Evolutionary conservation across 2,329 filamentous ascomycete species (phyloP), one percentile per base, ranked within the genome.

Genomic region (Setomelanomma holmii): DNA sequence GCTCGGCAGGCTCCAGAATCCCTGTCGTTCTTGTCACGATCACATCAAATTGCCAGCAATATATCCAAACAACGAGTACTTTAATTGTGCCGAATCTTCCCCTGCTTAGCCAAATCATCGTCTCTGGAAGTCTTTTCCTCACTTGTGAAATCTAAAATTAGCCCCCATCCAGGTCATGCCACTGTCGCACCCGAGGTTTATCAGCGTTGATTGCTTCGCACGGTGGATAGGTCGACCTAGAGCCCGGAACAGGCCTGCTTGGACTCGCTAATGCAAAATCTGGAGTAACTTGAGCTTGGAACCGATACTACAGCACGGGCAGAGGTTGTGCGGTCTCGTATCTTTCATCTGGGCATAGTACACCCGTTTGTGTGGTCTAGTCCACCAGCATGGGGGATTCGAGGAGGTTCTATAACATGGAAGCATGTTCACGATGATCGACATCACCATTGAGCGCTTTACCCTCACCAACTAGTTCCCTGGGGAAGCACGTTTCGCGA

Each of bases 261-360:
- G 38, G 54, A 56, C 53, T 60, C 51, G 58, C 52, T 56, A 59
- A 60, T 49, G 56, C 60, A 64, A 44, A 43, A 27, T 41, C 46
- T 44, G 21, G 40, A 58, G 56, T 64, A 58, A 53, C 40, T 44
- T 39, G 56, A 55, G 66, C 51, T 56, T 68, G 66, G 58, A 63
- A 42, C 53, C 45, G 43, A 55, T 36, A 43, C 41, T 47, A 19
- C 33, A 30, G 52, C 55, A 64, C 52, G 55, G 40, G 47, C 35
- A n/a, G 42, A 65, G 53, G 55, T 48, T 55, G 51, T 47, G 43
- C 43, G 19, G 40, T 21, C 43, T 64, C 68, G 68, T 71, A 72
- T 69, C 58, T 66, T 69, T 71, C 67, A 72, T 72, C 63, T 71
- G 53, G 22, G 42, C 49, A 69, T 56, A 68, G 65, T 69, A 50